Evolutionary conservation across 495 filamentous ascomycete species (phyloP), one percentile per base, ranked within the genome.

Genomic region (Bryoglossum gracile): DNA sequence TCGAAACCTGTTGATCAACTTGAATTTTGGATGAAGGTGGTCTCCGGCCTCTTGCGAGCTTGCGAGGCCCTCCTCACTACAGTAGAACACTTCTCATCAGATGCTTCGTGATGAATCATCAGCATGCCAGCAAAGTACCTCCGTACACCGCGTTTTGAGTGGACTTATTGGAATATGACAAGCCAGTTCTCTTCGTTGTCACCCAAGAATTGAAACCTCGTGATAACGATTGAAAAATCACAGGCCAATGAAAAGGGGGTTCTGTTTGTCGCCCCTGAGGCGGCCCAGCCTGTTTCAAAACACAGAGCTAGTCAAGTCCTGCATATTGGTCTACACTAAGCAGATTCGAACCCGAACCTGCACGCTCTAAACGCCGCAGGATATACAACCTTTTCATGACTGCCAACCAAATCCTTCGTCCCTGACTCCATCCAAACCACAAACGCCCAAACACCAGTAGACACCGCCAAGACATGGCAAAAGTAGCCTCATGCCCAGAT

Each of bases 241-340:
- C 16, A 19, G 13, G 16, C 47, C 47, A 42, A 43, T 50, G 22
- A 43, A 21, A 9, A n/a, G 8, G 2, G 17, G 6, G 14, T 25
- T 16, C 21, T 28, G 38, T 34, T 37, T 43, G n/a, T 26, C 11
- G 17, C 47, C 47, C 46, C 26, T 26, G 36, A 48, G n/a, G n/a
- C 21, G 2, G 28, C 17, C 41, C 18, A 4, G 24, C 5, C 17
- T 23, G n/a, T 41, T 54, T 54, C 45, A 37, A 54, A 49, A 49
- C 46, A 48, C 6, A 32, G 28, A 13, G 13, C 51, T 46, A 49
- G 38, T 54, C 21, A 49, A 11, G 43, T 14, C 3, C 2, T 4
- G 14, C 9, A 2, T 10, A n/a, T 18, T 33, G 9, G 21, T 1
- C 9, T 11, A 18, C 39, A 39, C 35, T 42, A 38, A 40, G 41